Conservation (phyloP, 106 monocot genomes). For the Phalaenopsis aphrodite region DNA sequence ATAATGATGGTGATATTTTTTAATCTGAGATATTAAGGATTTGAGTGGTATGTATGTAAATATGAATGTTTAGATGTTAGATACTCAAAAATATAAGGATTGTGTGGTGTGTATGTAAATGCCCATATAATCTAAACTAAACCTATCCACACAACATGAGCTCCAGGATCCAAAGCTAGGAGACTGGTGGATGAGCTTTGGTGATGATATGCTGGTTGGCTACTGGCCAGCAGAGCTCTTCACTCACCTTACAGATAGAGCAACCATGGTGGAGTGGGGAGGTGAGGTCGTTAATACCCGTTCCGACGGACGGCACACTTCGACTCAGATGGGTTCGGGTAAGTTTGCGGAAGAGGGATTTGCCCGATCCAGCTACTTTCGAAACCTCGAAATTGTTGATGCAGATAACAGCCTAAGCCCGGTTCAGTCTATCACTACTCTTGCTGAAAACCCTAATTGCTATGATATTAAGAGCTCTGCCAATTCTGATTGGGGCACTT, state of each 20-base stretch:
- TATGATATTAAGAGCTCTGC: slow-evolving; percentile 70
- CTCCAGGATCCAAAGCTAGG: slow-evolving; percentile 75
- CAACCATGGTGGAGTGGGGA: slow-evolving; percentile 96
- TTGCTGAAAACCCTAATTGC: slow-evolving; percentile 81
- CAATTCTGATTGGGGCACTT: slow-evolving; percentile 64
- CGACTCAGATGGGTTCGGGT: slow-evolving; percentile 95
- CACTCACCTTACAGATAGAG: slow-evolving; percentile 83
- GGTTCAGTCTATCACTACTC: slow-evolving; percentile 42
- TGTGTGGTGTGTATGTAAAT: no score
- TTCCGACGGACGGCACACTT: slow-evolving; percentile 56
- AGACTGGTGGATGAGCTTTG: slow-evolving; percentile 98
- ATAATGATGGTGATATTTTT: no score
- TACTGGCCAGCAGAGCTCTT: slow-evolving; percentile 99
- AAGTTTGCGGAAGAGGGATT: slow-evolving; percentile 76
- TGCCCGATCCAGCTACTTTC: slow-evolving; percentile 68
- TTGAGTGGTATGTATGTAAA: no score
- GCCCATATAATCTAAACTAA: no score
- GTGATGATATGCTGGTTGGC: slow-evolving; percentile 63
- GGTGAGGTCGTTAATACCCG: slow-evolving; percentile 88
- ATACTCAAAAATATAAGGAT: no score
- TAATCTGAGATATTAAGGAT: no score
- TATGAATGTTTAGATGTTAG: no score
- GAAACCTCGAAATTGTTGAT: slow-evolving; percentile 86
- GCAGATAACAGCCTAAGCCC: slow-evolving; percentile 76
- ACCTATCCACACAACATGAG: no score